phyloP scores from a whole-genome alignment of 345 rosid genomes.

The Camelina laxa region DNA sequence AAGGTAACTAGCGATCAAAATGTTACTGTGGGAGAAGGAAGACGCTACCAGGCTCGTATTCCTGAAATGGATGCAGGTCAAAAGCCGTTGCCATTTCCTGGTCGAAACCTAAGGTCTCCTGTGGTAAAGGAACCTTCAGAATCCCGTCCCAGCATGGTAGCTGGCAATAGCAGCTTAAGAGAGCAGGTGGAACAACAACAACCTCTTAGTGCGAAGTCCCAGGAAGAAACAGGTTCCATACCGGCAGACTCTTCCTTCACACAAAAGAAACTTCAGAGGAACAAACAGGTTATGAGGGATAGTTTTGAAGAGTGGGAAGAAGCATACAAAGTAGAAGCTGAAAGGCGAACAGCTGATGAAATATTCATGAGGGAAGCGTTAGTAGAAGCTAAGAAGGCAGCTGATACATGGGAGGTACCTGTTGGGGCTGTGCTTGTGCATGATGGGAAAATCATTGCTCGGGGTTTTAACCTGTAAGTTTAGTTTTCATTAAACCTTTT shows the following conservation, averaged over 20 bases:
- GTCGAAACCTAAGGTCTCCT: slow-evolving; percentile 45
- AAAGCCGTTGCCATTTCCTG: slow-evolving; percentile 43
- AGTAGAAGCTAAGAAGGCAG: slow-evolving; percentile 91
- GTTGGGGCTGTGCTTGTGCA: slow-evolving; percentile 96
- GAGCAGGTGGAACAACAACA: slow-evolving; percentile 48
- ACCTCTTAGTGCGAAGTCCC: slow-evolving; percentile 46
- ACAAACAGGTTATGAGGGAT: slow-evolving; percentile 70
- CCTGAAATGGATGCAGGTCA: slow-evolving; percentile 44
- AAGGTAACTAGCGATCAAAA: slow-evolving; percentile 43
- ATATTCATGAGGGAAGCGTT: slow-evolving; percentile 95
- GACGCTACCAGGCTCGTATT: slow-evolving; percentile 30
- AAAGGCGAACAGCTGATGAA: slow-evolving; percentile 76
- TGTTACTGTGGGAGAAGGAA: slow-evolving; percentile 40
- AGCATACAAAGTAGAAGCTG: slow-evolving; percentile 70
- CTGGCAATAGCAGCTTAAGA: slow-evolving; percentile 51
- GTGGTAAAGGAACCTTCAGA: slow-evolving; percentile 48
- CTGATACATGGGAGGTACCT: slow-evolving; percentile 97
- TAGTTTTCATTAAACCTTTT: background rate
- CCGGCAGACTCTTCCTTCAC: slow-evolving; percentile 51
- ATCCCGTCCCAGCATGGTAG: slow-evolving; percentile 43
- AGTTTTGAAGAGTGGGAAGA: slow-evolving; percentile 99
- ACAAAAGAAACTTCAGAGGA: slow-evolving; percentile 75
- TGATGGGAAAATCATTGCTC: slow-evolving; percentile 84
- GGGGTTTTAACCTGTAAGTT: slow-evolving; percentile 92
- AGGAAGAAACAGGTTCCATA: slow-evolving; percentile 48